Percentiles rank a stretch among this genome's conserved stretches.
These are phyloP conservation scores for Colletotrichum eleusines DNA, from an alignment of 2,329 filamentous ascomycete genomes.

Conservation along the genomic window DNA sequence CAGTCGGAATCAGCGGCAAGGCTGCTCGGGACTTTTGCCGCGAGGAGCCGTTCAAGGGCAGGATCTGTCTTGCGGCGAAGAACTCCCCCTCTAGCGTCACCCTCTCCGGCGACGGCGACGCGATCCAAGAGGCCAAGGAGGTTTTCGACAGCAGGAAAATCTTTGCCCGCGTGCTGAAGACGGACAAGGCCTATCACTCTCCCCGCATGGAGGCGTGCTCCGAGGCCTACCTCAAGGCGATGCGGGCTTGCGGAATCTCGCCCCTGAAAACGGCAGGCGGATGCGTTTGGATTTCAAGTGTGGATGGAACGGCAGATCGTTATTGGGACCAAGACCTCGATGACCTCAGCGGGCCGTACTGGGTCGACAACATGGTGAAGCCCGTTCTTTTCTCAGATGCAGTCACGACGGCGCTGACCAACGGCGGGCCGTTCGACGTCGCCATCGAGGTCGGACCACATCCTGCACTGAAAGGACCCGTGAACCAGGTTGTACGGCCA, in stretches of 20 bases:
- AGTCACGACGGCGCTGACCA: constrained; percentile 11
- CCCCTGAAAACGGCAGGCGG: background rate
- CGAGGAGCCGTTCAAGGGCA: constrained; percentile 36
- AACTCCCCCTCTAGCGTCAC: constrained; percentile 67
- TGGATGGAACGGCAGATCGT: background rate
- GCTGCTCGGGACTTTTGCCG: constrained; percentile 50
- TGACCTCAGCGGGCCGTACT: constrained; percentile 14
- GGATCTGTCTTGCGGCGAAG: constrained; percentile 53
- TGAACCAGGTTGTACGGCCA: constrained; percentile 15
- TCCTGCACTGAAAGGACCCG: constrained; percentile 14
- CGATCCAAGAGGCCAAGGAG: constrained; percentile 47
- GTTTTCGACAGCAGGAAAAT: constrained; percentile 37
- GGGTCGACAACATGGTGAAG: constrained; percentile 25
- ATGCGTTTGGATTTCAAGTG: background rate
- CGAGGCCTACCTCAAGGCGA: constrained; percentile 42
- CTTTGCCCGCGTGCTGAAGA: constrained; percentile 40
- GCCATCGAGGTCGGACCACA: constrained; percentile 26
- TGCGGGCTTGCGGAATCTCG: background rate
- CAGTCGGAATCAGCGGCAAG: constrained; percentile 60
- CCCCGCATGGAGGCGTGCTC: constrained; percentile 43
- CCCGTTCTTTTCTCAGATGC: constrained; percentile 18
- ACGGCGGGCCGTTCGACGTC: constrained; percentile 41
- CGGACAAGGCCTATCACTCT: constrained; percentile 43
- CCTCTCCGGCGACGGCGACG: constrained; percentile 51
- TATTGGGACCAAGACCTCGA: background rate